These are phyloP conservation scores for Epicoccum sorghinum DNA, from an alignment of 2,329 filamentous ascomycete species.

Conservation along the genomic window DNA sequence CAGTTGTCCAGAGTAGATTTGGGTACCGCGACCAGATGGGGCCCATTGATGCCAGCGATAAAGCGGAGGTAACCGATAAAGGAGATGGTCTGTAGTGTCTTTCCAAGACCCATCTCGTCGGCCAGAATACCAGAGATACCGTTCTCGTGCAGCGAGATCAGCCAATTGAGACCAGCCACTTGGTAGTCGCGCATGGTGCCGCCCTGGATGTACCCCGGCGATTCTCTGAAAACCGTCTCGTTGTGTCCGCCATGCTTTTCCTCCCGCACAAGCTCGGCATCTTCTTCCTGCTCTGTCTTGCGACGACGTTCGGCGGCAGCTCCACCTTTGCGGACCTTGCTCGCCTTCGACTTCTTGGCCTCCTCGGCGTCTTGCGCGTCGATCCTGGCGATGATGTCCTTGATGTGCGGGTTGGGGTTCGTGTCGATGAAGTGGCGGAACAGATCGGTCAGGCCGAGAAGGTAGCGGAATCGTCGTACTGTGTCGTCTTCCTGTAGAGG, in stretches of 20 bases:
- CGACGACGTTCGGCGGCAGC: conserved; percentile 78
- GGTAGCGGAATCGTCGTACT: conserved; percentile 90
- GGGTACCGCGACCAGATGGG: conserved; percentile 88
- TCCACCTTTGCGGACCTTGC: conserved; percentile 79
- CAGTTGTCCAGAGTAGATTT: conserved; percentile 99
- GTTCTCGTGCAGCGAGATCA: conserved; percentile 96
- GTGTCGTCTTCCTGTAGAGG: conserved; percentile 82
- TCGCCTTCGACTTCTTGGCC: conserved; percentile 72
- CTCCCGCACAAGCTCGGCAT: conserved; percentile 84
- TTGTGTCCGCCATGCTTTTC: conserved; percentile 87
- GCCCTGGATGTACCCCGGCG: conserved; percentile 83
- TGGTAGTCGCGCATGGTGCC: conserved; percentile 96
- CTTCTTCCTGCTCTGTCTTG: conserved; percentile 96
- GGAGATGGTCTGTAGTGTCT: conserved; percentile 95
- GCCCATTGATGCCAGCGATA: conserved; percentile 85
- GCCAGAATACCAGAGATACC: conserved; percentile 97
- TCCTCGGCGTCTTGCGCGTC: conserved; percentile 87
- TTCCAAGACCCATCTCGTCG: conserved; percentile 98
- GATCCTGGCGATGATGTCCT: conserved; percentile 91
- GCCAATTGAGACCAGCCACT: conserved; percentile 93
- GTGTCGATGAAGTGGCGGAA: conserved; percentile 99
- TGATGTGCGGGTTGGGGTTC: conserved; percentile 92
- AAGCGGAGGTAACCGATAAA: conserved; percentile 95
- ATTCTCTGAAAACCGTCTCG: conserved; percentile 86
- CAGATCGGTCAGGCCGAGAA: conserved; percentile 91